A percentile compares a stretch with the other conserved stretches of the same genome.
phyloP scores from a whole-genome alignment of 1,284 basidiomycete species.

The Ceratobasidium papillatum region DNA sequence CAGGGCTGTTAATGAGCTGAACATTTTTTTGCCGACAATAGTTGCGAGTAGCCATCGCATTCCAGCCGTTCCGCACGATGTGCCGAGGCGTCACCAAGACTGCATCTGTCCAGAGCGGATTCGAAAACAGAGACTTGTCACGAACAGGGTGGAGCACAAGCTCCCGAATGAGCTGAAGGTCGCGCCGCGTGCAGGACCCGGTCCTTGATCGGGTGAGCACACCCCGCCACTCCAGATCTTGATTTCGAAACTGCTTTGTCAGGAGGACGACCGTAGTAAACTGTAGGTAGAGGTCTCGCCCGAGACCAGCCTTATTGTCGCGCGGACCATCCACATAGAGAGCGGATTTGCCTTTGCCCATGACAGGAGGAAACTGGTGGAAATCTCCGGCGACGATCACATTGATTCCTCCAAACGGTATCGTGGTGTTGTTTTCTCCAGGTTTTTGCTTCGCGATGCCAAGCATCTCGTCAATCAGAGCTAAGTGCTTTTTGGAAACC shows the following conservation, averaged over 20 bases:
- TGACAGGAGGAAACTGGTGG: conserved; percentile 44
- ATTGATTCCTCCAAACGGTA: conserved; percentile 44
- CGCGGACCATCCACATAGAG: neutral
- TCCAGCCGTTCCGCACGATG: neutral
- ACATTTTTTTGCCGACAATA: neutral
- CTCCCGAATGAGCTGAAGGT: conserved; percentile 50
- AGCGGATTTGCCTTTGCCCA: neutral
- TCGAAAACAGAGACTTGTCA: neutral
- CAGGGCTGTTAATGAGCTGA: neutral
- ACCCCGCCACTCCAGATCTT: conserved; percentile 49
- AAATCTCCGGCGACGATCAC: conserved; percentile 46
- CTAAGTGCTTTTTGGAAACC: conserved; percentile 41
- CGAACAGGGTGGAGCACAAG: conserved; percentile 46
- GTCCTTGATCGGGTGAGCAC: conserved; percentile 52
- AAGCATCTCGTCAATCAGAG: conserved; percentile 33
- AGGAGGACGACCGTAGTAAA: conserved; percentile 54
- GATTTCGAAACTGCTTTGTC: conserved; percentile 50
- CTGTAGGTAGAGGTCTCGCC: conserved; percentile 52
- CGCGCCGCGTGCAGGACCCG: conserved; percentile 48
- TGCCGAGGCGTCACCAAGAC: neutral
- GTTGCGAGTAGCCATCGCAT: neutral
- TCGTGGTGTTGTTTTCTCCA: neutral
- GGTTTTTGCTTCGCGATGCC: conserved; percentile 38
- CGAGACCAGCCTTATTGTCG: conserved; percentile 39
- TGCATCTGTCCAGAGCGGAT: neutral